phyloP scores from a whole-genome alignment of 257 asterid species.

The Solanum sejunctum region DNA sequence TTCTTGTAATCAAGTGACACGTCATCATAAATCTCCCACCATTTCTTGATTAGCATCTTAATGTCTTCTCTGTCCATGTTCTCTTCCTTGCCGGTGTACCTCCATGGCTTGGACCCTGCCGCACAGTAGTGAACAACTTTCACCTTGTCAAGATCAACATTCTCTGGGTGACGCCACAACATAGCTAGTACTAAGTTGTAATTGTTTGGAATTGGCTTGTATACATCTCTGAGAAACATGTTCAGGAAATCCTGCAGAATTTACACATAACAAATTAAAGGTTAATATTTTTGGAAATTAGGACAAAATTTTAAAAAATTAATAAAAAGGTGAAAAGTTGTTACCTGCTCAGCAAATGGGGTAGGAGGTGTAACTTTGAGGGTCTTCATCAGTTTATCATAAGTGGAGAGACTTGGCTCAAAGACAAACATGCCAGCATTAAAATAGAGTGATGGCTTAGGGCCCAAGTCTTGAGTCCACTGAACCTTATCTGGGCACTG shows the following conservation, averaged over 20 bases:
- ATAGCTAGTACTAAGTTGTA: conserved; percentile 2
- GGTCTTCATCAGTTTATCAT: not conserved
- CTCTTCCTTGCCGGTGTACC: not conserved
- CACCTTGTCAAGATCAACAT: not conserved
- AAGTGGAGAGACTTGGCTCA: conserved; percentile 2
- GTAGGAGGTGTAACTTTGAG: not conserved
- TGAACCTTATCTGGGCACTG: conserved; percentile 2
- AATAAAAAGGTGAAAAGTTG: not conserved
- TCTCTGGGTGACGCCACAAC: conserved; percentile 5
- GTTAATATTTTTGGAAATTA: not conserved
- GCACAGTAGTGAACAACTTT: conserved; percentile 6
- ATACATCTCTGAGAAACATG: not conserved
- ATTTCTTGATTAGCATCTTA: not conserved
- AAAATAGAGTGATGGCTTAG: conserved; percentile 1
- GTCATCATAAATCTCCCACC: conserved; percentile 3
- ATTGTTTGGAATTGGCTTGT: conserved; percentile 1
- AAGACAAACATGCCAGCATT: conserved; percentile 9
- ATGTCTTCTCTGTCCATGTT: conserved; percentile 7
- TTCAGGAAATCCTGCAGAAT: conserved; percentile 3
- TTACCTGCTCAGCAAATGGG: conserved; percentile 5
- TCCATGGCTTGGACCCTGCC: conserved; percentile 4
- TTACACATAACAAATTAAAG: not conserved
- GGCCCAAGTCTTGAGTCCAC: conserved; percentile 2
- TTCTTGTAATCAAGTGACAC: not conserved
- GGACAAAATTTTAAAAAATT: not conserved